A percentile compares a stretch with the other conserved stretches of the same genome.
Conservation (phyloP, 768 basidiomycete genomes). For the Kwoniella sp. region DNA sequence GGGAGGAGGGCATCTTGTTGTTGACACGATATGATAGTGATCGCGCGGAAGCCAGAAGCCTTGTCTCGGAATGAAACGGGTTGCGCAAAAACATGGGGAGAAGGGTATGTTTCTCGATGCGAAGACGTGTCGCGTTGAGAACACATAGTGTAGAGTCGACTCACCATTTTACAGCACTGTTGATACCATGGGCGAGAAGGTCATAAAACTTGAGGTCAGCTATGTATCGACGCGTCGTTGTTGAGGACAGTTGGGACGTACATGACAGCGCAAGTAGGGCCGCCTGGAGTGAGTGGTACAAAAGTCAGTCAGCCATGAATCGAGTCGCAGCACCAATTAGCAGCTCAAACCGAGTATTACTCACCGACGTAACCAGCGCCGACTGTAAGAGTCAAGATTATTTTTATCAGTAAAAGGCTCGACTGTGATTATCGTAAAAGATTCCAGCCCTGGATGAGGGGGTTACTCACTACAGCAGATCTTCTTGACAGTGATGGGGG, state of each 20-base stretch:
- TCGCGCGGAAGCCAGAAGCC: background rate
- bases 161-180: conserved; percentile 72
- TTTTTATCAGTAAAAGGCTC: conserved; percentile 1
- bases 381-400: conserved; percentile 25
- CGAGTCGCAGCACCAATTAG: no score
- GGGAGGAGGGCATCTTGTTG: no score
- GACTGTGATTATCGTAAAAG: no score
- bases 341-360: conserved; percentile 28
- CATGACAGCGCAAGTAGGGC: conserved; percentile 93
- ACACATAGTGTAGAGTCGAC: conserved; percentile 8
- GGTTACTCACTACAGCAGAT: conserved; percentile 80
- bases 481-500: conserved; percentile 66
- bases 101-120: background rate
- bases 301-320: conserved; percentile 17
- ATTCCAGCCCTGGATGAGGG: background rate
- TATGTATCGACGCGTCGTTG: conserved; percentile 7
- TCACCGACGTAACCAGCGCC: conserved; percentile 77
- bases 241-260: conserved; percentile 13
- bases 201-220: background rate
- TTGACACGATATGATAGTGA: background rate
- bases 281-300: conserved; percentile 61
- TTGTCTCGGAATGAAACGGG: conserved; percentile 1
- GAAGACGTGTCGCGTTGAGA: background rate
- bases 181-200: background rate
- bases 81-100: background rate